These are phyloP conservation scores for Pseudevernia furfuracea DNA, from an alignment of 495 filamentous ascomycete species.

Conservation along the genomic window DNA sequence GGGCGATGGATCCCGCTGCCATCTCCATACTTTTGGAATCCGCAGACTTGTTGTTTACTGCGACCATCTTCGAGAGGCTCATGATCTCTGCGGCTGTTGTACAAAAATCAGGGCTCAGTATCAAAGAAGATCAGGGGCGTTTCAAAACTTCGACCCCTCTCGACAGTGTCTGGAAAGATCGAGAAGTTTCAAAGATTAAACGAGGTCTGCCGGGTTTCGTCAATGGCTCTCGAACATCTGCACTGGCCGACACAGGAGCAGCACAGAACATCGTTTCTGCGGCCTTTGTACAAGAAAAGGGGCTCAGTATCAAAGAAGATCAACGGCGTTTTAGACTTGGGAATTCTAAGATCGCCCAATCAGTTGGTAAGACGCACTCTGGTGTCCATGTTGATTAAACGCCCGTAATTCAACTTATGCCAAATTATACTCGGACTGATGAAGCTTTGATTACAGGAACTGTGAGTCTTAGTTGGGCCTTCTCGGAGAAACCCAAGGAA, in stretches of 20 bases:
- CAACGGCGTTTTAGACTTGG: constrained; percentile 8
- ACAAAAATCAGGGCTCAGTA: too few species aligned
- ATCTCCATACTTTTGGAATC: too few species aligned
- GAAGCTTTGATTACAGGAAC: not conserved
- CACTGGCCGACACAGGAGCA: constrained; percentile 18
- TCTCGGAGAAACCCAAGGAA: constrained; percentile 16
- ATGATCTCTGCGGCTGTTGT: too few species aligned
- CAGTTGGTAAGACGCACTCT: constrained; percentile 19
- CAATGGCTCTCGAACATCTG: constrained; percentile 8
- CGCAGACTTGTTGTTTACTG: too few species aligned
- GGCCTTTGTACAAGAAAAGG: not conserved
- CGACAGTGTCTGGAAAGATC: too few species aligned
- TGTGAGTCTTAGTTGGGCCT: constrained; percentile 14
- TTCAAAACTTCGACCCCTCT: too few species aligned
- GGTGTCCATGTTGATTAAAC: too few species aligned
- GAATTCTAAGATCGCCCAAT: constrained; percentile 4
- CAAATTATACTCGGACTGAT: not conserved
- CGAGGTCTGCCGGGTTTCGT: constrained; percentile 17
- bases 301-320: not conserved
- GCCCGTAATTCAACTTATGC: not conserved
- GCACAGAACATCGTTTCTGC: constrained; percentile 13
- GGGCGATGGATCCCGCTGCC: too few species aligned
- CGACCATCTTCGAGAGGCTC: too few species aligned
- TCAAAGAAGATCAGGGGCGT: too few species aligned
- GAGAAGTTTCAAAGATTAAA: constrained; percentile 3